Evolutionary conservation across 116 monocot genomes (phyloP), one percentile per base, ranked within the genome.

Genomic region (Cymodocea nodosa): DNA sequence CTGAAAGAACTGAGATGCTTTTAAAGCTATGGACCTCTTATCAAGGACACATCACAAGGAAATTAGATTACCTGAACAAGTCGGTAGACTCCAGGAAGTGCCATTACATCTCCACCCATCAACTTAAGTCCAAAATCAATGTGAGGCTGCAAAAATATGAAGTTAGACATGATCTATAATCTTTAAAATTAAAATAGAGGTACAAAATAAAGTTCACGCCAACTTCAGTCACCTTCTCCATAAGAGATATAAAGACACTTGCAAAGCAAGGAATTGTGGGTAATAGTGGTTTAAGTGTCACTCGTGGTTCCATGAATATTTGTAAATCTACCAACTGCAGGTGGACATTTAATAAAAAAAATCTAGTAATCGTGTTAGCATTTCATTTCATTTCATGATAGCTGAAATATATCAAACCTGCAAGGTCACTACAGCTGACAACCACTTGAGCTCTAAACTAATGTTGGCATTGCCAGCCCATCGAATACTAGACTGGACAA

Each of bases 201-300:
- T 18, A 13, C 50, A 4, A 36, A 5, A 52, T 51, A 65, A 14
- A 24, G 6, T 35, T 23, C 30, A 30, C 30, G 2, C 30, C 3
- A 30, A 30, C 1, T 65, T 36, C 50, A 36, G 48, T 64, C 72
- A 90, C 94, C 87, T 94, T 90, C 39, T 94, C 90, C 73, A 85
- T 81, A 34, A 94, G 74, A 23, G 90, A 90, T 15, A 90, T 64
- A 50, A 12, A 55, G 52, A 94, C 50, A 9, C 74, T 90, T 64
- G 84, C 80, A 74, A 94, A 94, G 66, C 94, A 94, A 54, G 94
- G 94, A 76, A 94, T 87, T 64, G 84, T 85, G 65, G 94, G 87
- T 12, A 94, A 87, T 49, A 94, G 84, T 0, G 94, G 90, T 64
- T 94, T 94, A 58, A 94, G 67, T 51, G 87, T 90, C 12, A 94